Evolutionary conservation across 2,329 filamentous ascomycete species (phyloP), one percentile per base, ranked within the genome.

Genomic region (Clonostachys sp.): DNA sequence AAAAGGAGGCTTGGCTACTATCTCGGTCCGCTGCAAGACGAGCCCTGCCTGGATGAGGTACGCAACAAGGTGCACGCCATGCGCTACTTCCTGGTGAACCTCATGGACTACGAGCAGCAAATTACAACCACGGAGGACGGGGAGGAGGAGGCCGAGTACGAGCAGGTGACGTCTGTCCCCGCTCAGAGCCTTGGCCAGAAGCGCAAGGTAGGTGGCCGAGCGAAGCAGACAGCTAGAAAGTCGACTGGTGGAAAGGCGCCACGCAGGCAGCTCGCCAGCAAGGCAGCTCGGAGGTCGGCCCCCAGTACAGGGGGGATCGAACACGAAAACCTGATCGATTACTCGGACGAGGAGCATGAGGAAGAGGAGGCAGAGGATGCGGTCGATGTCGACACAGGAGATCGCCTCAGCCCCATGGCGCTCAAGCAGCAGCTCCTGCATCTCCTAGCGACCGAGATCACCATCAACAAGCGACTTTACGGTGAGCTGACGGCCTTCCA

Each of bases 371-470:
- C 0, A 46, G 24, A 54, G 0, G 45, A 51, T 0, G 46, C 56
- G 0, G 42, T 52, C 0, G 50, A 46, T 3, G 54, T 58, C 1
- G 50, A 52, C 0, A 52, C 51, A 1, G 43, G 45, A 0, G 53
- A 60, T 1, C 45, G 51, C 0, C 64, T 65, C 18, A 65, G 59
- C 2, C 68, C 68, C 0, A 64, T 74, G 51, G 61, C 64, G 6
- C 63, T 70, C 8, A 78, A 78, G 51, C 73, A 79, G 51, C 61
- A 60, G 2, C 54, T 79, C n/a, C 57, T 79, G 2, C 75, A 74
- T 38, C 54, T 77, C 5, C 45, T 77, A 6, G 69, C 73, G 0
- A 70, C 74, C 0, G 75, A 79, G 48, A 64, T 75, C 6, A 59
- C 67, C 5, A 57, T 79, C 48, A 71, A 72, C 45, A 72, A 62